Base-by-base conservation (phyloP, 345 rosid species). In the Clarkia xantiana region DNA sequence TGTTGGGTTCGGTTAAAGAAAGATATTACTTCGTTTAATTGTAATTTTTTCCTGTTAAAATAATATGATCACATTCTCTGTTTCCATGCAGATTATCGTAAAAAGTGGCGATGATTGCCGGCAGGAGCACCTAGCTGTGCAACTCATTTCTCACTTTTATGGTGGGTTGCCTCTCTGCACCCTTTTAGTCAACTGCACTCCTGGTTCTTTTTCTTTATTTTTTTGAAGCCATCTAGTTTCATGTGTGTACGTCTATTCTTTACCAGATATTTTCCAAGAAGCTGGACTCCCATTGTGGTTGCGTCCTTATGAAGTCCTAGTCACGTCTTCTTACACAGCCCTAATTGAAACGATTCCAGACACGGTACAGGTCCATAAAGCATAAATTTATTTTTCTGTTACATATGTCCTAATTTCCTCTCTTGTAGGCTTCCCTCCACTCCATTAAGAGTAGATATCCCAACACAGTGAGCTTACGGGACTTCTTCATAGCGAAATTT, bases 51-150 rank as follows among this genome's bases (percentile, higher is more conserved):
- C 43, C 45, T 42, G 11, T 40, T 56, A 40, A 54, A 9, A 2
- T 40, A 47, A 47, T 22, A 13, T 29, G 55, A 14, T 45, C 55
- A 12, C 16, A 34, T 52, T 20, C 49, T 50, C 45, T 52, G 56
- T 55, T 51, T 47, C 66, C 59, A 64, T 55, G 41, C 45, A 83
- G 94, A 80, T 86, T 65, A 91, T 91, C 45, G 98, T 91, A 51
- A 91, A 91, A 78, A 86, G 98, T 55, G 98, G 96, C 23, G 96
- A 91, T 73, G 98, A 91, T 57, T 91, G 96, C 59, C 76, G 98
- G 84, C 98, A 91, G 76, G 98, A 91, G 73, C 98, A 91, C 71
- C 96, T 86, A 62, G 96, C 96, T 46, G 96, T 91, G 71, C 98
- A 86, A 70, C 96, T 91, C 57, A 84, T 91, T 67, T 78, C 95